Base-by-base conservation (phyloP, 345 rosid genomes). In the Syzygium jambos region DNA sequence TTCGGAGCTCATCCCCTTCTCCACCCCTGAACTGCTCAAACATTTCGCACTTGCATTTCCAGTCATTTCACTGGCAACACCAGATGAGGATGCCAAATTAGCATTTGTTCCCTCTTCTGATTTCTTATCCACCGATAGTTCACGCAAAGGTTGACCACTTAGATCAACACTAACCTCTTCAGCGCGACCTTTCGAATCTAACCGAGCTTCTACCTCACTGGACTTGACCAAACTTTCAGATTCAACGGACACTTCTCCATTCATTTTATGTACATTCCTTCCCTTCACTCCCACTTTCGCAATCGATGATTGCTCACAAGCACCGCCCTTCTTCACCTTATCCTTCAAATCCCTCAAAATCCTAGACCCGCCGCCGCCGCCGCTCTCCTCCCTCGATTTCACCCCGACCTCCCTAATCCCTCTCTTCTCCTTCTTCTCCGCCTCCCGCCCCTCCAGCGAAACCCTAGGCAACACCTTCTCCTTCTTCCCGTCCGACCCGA, bases 401-500 rank as follows among this genome's bases (percentile, higher is more conserved):
- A 52, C 87, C 86, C 85, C 88, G 57, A 61, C 16, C 53, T 84
- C 88, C 90, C 86, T 88, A 86, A 53, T 86, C 91, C 85, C 87
- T 54, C 85, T 89, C 88, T 57, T 90, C 52, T 30, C 85, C 85
- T 88, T 85, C 59, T 51, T 56, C 68, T 85, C 78, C 78, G 52
- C 86, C 84, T 87, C 83, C 29, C 52, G 61, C 91, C 86, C 88
- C 87, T 90, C 94, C 83, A 86, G 91, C 68, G 90, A 61, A 89
- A 87, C 92, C 93, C 91, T 91, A 86, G 94, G 41, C 11, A 83
- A 90, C 84, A 85, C 93, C 87, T 90, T 92, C 19, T 85, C 93
- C 86, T 87, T 92, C 86, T 88, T 93, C 91, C 92, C 96, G 14
- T 92, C 91, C 85, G 91, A 93, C 73, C 89, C 95, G 87, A 91